Conservation (phyloP, 441 rosid species). For the Euphorbia schlechtendalii region DNA sequence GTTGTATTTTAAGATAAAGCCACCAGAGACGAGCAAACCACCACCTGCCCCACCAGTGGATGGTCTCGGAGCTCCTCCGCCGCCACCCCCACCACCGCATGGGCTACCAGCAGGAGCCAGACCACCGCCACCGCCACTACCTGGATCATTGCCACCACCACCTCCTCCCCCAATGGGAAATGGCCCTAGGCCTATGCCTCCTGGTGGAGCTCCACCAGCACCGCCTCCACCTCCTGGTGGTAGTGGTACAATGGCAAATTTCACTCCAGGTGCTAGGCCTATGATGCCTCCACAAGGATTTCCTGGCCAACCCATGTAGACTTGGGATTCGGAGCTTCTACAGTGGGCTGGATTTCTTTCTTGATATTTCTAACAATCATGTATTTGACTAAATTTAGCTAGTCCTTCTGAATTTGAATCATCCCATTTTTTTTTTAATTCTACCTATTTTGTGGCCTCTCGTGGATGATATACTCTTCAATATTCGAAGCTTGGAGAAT, state of each 20-base stretch:
- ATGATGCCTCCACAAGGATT: conserved; percentile 51
- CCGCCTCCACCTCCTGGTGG: conserved; percentile 78
- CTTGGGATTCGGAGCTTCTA: neutral
- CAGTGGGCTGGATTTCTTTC: neutral
- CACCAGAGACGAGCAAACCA: conserved; percentile 66
- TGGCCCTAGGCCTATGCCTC: conserved; percentile 72
- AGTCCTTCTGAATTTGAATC: neutral
- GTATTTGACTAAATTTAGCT: neutral
- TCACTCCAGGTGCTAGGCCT: conserved; percentile 49
- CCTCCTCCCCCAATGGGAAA: conserved; percentile 80
- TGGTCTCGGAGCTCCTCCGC: conserved; percentile 57
- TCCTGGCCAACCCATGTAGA: conserved; percentile 43
- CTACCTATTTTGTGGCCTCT: neutral
- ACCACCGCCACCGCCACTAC: conserved; percentile 46
- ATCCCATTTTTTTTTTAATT: neutral
- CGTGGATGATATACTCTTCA: neutral
- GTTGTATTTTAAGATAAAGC: conserved; percentile 76
- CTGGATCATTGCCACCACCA: conserved; percentile 67
- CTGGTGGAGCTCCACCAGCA: conserved; percentile 53
- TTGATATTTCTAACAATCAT: neutral
- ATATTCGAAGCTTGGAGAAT: neutral
- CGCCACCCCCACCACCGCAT: conserved; percentile 58
- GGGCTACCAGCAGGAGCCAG: conserved; percentile 45
- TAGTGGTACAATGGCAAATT: conserved; percentile 51
- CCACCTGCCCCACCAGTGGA: conserved; percentile 53